A percentile compares a stretch with the other conserved stretches of the same genome.
Conservation (phyloP, 257 asterid genomes). For the Capsicum chinense region DNA sequence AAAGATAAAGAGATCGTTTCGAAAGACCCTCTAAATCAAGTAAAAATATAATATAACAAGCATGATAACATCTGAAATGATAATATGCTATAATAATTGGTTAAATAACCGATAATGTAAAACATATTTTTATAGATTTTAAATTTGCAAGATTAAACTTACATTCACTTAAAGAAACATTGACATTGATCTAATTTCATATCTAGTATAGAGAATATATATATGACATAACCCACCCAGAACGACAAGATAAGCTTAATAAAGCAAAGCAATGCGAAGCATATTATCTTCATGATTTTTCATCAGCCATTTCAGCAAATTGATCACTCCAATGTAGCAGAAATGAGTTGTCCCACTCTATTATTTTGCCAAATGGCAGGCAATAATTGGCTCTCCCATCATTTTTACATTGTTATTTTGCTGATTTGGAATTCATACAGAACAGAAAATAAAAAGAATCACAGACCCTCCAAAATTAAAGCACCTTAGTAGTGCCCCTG, state of each 20-base stretch:
- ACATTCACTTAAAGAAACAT: neutral
- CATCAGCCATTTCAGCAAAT: slow-evolving; percentile 8
- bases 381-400: slow-evolving; percentile 10
- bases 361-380: slow-evolving; percentile 15
- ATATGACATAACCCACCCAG: slow-evolving; percentile 5
- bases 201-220: neutral
- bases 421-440: slow-evolving; percentile 20
- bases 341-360: slow-evolving; percentile 27
- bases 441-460: neutral
- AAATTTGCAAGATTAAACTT: neutral
- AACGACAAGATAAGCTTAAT: slow-evolving; percentile 26
- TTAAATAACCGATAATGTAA: too few relatives aligned
- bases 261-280: slow-evolving; percentile 27
- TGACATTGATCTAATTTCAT: neutral
- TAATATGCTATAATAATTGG: too few relatives aligned
- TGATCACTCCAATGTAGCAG: neutral
- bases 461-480: slow-evolving; percentile 9
- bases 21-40: too few relatives aligned
- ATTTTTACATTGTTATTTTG: slow-evolving; percentile 27
- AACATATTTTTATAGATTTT: too few relatives aligned
- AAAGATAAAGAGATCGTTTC: too few relatives aligned
- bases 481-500: slow-evolving; percentile 19
- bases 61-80: too few relatives aligned
- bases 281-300: neutral
- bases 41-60: too few relatives aligned